phyloP scores from a whole-genome alignment of 495 filamentous ascomycete species.

The Platismatia glauca region DNA sequence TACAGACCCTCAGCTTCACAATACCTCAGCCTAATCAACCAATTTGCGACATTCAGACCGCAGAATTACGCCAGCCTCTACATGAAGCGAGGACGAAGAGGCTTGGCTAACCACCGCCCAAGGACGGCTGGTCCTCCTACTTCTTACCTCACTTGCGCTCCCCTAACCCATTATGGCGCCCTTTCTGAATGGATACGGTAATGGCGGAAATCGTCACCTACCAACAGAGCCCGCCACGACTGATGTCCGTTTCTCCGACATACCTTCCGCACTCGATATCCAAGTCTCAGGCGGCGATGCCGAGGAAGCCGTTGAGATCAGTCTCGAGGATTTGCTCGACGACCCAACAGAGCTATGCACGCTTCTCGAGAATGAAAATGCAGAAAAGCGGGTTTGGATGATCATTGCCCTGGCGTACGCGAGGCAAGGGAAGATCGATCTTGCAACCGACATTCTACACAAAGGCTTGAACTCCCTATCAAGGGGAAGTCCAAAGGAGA shows the following conservation, averaged over 20 bases:
- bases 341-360: constrained; percentile 94
- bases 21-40: neutral
- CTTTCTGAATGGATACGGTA: constrained; percentile 44
- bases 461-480: constrained; percentile 71
- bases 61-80: neutral
- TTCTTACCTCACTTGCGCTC: constrained; percentile 3
- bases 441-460: constrained; percentile 86
- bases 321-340: constrained; percentile 79
- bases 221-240: constrained; percentile 19
- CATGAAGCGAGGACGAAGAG: neutral
- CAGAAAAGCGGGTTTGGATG: constrained; percentile 86
- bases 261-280: constrained; percentile 81
- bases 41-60: neutral
- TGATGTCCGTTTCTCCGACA: constrained; percentile 71
- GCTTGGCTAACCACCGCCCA: neutral
- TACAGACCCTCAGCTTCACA: neutral
- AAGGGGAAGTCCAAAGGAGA: constrained; percentile 66
- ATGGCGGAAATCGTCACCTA: constrained; percentile 42
- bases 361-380: constrained; percentile 82
- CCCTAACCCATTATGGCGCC: constrained; percentile 40
- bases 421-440: constrained; percentile 84
- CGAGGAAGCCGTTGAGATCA: constrained; percentile 81
- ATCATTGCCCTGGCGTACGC: constrained; percentile 94
- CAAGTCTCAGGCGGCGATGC: constrained; percentile 71
- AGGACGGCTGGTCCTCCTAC: constrained; percentile 2